A percentile compares a stretch with the other conserved stretches of the same genome.
These are phyloP conservation scores for Hypholoma fasciculare DNA, from an alignment of 768 basidiomycete genomes.

Conservation along the genomic window DNA sequence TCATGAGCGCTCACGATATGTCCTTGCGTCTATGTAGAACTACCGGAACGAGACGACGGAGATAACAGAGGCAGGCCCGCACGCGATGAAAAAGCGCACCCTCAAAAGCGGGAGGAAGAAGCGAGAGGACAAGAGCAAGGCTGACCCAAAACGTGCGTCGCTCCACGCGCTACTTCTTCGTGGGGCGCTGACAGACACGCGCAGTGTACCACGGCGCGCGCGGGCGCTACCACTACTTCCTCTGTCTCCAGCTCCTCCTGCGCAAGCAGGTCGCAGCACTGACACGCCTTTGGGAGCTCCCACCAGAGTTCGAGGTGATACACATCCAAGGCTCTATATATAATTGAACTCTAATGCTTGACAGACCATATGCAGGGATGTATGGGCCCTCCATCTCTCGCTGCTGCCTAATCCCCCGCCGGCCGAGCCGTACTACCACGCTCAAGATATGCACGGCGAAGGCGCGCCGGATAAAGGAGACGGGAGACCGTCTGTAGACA, in stretches of 20 bases:
- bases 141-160: constrained; percentile 57
- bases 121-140: constrained; percentile 47
- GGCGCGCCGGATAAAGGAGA: neutral
- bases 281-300: constrained; percentile 65
- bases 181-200: neutral
- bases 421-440: constrained; percentile 56
- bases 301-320: constrained; percentile 75
- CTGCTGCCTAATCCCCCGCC: constrained; percentile 60
- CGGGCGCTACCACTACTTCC: constrained; percentile 78
- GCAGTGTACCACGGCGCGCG: constrained; percentile 84
- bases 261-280: constrained; percentile 74
- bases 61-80: constrained; percentile 59
- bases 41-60: constrained; percentile 82
- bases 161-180: neutral
- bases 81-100: constrained; percentile 64
- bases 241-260: constrained; percentile 81
- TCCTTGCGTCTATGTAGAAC: constrained; percentile 44
- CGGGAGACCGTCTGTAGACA: neutral
- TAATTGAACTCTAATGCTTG: neutral
- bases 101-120: constrained; percentile 59
- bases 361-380: constrained; percentile 72
- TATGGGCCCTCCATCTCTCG: constrained; percentile 78
- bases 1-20: neutral
- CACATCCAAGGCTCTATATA: neutral
- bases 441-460: constrained; percentile 28